Base-by-base conservation (phyloP, 2,329 filamentous ascomycete species). In the Penicillium expansum region DNA sequence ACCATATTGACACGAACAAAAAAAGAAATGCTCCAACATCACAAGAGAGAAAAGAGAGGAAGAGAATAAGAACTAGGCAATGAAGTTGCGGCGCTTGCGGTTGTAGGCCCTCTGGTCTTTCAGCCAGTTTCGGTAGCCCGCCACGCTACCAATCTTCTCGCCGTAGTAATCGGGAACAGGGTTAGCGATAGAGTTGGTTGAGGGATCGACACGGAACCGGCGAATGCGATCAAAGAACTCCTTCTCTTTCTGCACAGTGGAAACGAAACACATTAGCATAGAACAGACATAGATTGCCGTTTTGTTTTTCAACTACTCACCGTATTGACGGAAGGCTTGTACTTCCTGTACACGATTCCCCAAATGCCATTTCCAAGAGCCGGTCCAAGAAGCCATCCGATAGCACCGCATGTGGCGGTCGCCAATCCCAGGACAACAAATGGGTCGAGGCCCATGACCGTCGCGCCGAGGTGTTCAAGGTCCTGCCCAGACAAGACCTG, bases 21-120 rank as follows among this genome's bases (percentile, higher is more conserved):
- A 49, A 48, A 27, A 42, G 29, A 38, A 35, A 55, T 51, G 55
- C 43, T 38, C 35, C 48, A 37, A 22, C 33, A 48, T 42, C 43
- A 48, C n/a, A 38, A 38, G 6, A 51, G 4, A 24, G 5, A 30
- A 43, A 32, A 30, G 29, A 45, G 38, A 35, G 18, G 18, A n/a
- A 35, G 35, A 43, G 20, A 27, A 29, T 11, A 22, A 8, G 33
- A 45, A 53, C 62, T 65, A 75, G n/a, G 65, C 49, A 56, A 77
- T 73, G 59, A 75, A 76, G 59, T 67, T 75, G 43, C 73, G 71
- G 73, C 86, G 87, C 85, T 95, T 96, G 81, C 92, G 92, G 79
- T 96, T 96, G 79, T 96, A 99, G 10, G 92, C 93, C 61, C 93
- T 83, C 81, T 97, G 94, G 71, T 99, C 94, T 82, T 96, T 97